Evolutionary conservation across 225 moss, liverwort and hornwort genomes (phyloP).

Genomic region (Bryoerythrophyllum caledonicum): DNA sequence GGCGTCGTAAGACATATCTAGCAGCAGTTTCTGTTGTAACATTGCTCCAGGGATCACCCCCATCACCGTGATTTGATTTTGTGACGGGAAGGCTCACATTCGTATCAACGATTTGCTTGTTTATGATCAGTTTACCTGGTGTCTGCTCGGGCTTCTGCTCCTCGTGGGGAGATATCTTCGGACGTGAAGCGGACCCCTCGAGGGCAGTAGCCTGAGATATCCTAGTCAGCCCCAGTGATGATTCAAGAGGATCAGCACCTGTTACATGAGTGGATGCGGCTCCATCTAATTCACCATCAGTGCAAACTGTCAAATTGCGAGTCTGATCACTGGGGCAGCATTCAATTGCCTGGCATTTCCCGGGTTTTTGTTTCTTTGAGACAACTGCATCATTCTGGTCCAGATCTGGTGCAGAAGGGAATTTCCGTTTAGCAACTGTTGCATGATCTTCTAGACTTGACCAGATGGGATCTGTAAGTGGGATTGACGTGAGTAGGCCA

Average conservation of each 20-base stretch:
- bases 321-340: constrained; percentile 33
- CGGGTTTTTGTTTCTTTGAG: constrained; percentile 69
- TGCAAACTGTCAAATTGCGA: constrained; percentile 30
- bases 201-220: constrained; percentile 11
- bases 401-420: constrained; percentile 41
- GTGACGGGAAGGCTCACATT: constrained; percentile 23
- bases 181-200: constrained; percentile 10
- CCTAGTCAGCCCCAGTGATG: constrained; percentile 14
- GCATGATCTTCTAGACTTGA: constrained; percentile 75
- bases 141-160: constrained; percentile 21
- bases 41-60: constrained; percentile 19
- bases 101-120: constrained; percentile 17
- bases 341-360: constrained; percentile 34
- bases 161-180: constrained; percentile 20
- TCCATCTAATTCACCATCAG: constrained; percentile 29
- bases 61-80: constrained; percentile 22
- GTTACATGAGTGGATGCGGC: neutral
- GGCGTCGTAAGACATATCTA: too few species aligned
- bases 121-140: constrained; percentile 20
- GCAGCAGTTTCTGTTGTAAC: too few species aligned
- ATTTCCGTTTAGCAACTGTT: constrained; percentile 67
- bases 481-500: constrained; percentile 54
- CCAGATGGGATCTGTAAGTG: constrained; percentile 80
- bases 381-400: constrained; percentile 45
- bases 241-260: constrained; percentile 22